phyloP scores from a whole-genome alignment of 495 filamentous ascomycete species.

The Staphylotrichum longicolle region DNA sequence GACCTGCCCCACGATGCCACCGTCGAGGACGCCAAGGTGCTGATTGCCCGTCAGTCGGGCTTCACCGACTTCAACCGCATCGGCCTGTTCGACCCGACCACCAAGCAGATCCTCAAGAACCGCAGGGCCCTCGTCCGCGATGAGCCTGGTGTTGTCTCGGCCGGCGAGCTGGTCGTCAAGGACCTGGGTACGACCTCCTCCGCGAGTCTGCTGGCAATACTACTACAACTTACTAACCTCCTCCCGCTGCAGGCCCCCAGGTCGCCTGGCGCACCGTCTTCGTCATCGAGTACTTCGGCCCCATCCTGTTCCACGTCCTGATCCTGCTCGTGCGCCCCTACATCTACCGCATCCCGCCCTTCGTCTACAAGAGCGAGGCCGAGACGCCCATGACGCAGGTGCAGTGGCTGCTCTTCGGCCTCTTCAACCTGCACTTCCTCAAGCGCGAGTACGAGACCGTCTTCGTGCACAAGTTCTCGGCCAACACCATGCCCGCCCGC shows the following conservation, averaged over 20 bases:
- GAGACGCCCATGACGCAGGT: conserved; percentile 53
- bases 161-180: conserved; percentile 80
- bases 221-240: conserved; percentile 17
- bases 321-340: conserved; percentile 68
- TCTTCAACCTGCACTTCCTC: conserved; percentile 79
- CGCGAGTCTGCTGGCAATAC: conserved; percentile 4
- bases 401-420: conserved; percentile 67
- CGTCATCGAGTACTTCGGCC: conserved; percentile 90
- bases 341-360: conserved; percentile 64
- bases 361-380: conserved; percentile 39
- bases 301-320: conserved; percentile 78
- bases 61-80: conserved; percentile 60
- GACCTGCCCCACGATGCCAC: conserved; percentile 59
- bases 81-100: conserved; percentile 69
- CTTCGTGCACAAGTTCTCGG: conserved; percentile 93
- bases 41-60: conserved; percentile 45
- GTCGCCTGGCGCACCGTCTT: conserved; percentile 93
- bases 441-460: conserved; percentile 95
- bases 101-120: conserved; percentile 59
- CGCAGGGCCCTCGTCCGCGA: conserved; percentile 54
- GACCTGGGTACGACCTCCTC: conserved; percentile 68
- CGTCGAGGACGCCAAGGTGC: conserved; percentile 56
- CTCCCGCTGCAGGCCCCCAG: conserved; percentile 65
- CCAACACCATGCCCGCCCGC: conserved; percentile 81
- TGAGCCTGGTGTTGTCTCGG: conserved; percentile 61